phyloP scores from a whole-genome alignment of 2,329 filamentous ascomycete genomes.

The Endocalyx cinctus region DNA sequence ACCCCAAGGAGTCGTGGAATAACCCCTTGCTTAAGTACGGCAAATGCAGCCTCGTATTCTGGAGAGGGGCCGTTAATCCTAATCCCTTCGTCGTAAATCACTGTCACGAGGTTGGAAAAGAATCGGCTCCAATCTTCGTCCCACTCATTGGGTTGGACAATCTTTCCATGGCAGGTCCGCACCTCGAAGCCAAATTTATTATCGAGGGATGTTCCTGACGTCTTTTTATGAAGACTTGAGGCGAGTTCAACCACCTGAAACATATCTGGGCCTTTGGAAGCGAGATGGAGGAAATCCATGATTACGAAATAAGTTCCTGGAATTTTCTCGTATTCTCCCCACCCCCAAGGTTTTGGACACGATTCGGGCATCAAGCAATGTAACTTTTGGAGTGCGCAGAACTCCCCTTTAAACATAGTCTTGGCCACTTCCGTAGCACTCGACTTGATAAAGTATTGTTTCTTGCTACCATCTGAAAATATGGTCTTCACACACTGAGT shows the following conservation, averaged over 20 bases:
- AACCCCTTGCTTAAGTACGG: slow-evolving; percentile 14
- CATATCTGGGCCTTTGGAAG: not conserved
- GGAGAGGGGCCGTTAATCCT: slow-evolving; percentile 21
- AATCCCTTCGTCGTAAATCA: slow-evolving; percentile 19
- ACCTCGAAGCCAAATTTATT: slow-evolving; percentile 28
- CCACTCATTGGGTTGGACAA: slow-evolving; percentile 26
- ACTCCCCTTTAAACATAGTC: not conserved
- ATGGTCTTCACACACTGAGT: not conserved
- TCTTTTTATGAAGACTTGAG: not conserved
- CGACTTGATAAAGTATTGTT: not conserved
- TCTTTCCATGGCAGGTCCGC: slow-evolving; percentile 24
- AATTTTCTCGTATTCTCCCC: not conserved
- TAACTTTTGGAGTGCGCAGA: not conserved
- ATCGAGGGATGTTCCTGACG: not conserved
- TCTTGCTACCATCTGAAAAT: not conserved
- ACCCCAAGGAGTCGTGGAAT: slow-evolving; percentile 20
- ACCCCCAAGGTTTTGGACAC: not conserved
- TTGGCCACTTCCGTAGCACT: not conserved
- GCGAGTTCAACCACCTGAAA: not conserved
- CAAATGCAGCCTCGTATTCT: slow-evolving; percentile 19
- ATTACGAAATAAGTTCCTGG: slow-evolving; percentile 1
- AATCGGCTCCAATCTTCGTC: slow-evolving; percentile 31
- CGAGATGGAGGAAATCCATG: not conserved
- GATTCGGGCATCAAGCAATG: not conserved
- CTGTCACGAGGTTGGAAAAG: slow-evolving; percentile 25